Conservation (phyloP, 495 filamentous ascomycete species). For the Astrocystis sublimbata region DNA sequence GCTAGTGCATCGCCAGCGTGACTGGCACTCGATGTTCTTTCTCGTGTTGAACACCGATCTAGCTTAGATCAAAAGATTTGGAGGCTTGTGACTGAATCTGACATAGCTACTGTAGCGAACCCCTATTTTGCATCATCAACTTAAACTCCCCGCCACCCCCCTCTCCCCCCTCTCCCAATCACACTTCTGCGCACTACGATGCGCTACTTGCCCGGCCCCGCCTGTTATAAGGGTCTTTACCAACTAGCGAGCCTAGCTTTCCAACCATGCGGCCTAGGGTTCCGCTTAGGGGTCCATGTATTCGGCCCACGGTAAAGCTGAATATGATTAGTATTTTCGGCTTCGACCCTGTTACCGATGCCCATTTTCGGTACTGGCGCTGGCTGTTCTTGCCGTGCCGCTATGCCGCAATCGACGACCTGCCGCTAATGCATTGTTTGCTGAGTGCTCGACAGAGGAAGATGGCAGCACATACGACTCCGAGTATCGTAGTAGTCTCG, state of each 20-base stretch:
- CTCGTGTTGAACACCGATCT: neutral
- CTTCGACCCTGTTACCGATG: neutral
- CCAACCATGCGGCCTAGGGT: too few species aligned
- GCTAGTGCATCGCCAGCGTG: neutral
- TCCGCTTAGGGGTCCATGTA: constrained; percentile 8
- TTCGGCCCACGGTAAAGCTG: neutral
- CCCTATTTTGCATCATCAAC: neutral
- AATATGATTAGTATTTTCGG: neutral
- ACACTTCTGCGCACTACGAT: neutral
- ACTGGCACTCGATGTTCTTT: neutral
- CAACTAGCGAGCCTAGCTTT: too few species aligned
- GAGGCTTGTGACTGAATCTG: neutral
- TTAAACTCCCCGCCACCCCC: neutral
- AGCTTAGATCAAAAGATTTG: neutral
- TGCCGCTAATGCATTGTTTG: neutral
- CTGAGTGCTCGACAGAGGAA: neutral
- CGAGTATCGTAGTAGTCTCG: too few species aligned
- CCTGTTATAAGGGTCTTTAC: neutral
- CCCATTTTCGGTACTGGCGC: constrained; percentile 5
- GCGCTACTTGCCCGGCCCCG: neutral
- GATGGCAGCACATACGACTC: too few species aligned
- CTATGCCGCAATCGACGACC: neutral
- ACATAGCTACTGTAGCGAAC: neutral
- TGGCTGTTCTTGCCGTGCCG: neutral
- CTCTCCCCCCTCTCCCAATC: neutral